Evolutionary conservation across 768 basidiomycete genomes (phyloP).

Genomic region (Phaeolepiota aurea): DNA sequence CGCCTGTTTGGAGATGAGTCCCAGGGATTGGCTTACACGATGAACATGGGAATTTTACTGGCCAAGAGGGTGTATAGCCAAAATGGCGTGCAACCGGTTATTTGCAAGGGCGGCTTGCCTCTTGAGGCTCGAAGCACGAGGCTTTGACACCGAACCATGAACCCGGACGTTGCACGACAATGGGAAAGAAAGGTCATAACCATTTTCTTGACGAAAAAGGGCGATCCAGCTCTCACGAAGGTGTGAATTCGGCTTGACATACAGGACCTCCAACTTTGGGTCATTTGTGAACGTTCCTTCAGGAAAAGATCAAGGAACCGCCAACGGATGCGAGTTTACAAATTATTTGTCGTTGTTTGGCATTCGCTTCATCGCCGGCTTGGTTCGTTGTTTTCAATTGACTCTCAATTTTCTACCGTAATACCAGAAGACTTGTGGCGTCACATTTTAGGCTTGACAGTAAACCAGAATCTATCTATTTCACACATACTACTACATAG

Average conservation of each 20-base stretch:
- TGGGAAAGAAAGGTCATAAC: conserved; percentile 1
- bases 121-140: too few species aligned
- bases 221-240: background rate
- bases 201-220: background rate
- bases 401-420: background rate
- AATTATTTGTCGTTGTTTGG: background rate
- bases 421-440: background rate
- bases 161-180: conserved; percentile 13
- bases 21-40: too few species aligned
- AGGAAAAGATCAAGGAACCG: too few species aligned
- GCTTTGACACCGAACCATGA: conserved; percentile 3
- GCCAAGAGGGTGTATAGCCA: too few species aligned
- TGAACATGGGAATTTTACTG: too few species aligned
- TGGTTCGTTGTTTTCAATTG: background rate
- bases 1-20: too few species aligned
- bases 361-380: background rate
- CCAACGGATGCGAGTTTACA: background rate
- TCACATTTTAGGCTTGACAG: background rate
- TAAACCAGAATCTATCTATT: background rate
- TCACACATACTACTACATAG: background rate
- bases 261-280: background rate
- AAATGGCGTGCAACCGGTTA: too few species aligned
- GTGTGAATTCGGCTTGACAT: background rate
- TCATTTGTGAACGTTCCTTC: too few species aligned
- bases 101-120: too few species aligned